Evolutionary conservation across 2,329 filamentous ascomycete species (phyloP).

Genomic region (Scopulariopsis brevicaulis): DNA sequence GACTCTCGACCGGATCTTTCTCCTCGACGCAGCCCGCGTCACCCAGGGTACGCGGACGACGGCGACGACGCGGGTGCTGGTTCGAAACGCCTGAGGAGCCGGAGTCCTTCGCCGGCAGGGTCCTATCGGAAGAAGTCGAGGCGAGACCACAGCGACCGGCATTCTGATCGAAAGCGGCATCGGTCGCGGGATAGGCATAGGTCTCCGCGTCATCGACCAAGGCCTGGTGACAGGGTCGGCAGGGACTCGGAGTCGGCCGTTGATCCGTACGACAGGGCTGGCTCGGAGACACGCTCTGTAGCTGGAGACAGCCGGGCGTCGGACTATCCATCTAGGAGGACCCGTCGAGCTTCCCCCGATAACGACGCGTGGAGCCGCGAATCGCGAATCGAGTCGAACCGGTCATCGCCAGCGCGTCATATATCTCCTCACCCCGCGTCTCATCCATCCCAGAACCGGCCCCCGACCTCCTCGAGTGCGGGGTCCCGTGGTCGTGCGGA

Average conservation of each 20-base stretch:
- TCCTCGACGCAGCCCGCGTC: conserved; percentile 21
- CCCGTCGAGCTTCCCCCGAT: neutral
- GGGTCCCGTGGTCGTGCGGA: conserved; percentile 8
- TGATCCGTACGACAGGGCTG: neutral
- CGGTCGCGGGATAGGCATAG: conserved; percentile 1
- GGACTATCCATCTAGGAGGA: neutral
- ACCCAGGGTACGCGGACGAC: conserved; percentile 18
- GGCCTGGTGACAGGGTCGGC: neutral
- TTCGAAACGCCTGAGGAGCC: conserved; percentile 28
- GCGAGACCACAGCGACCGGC: conserved; percentile 23
- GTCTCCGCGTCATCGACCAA: neutral
- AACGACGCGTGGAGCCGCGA: neutral
- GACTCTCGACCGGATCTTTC: conserved; percentile 12
- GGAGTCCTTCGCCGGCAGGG: conserved; percentile 24
- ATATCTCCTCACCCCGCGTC: neutral
- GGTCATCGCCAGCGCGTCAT: neutral
- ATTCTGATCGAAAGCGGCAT: conserved; percentile 17
- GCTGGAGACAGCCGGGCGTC: neutral
- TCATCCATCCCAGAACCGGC: conserved; percentile 4
- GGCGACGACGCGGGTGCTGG: conserved; percentile 19
- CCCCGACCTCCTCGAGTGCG: conserved; percentile 9
- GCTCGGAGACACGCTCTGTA: neutral
- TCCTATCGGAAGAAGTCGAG: conserved; percentile 30
- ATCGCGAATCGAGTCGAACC: neutral
- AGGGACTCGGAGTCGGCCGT: neutral